phyloP scores from a whole-genome alignment of 1,139 yeast genomes.

The Saccharomyces uvarum region DNA sequence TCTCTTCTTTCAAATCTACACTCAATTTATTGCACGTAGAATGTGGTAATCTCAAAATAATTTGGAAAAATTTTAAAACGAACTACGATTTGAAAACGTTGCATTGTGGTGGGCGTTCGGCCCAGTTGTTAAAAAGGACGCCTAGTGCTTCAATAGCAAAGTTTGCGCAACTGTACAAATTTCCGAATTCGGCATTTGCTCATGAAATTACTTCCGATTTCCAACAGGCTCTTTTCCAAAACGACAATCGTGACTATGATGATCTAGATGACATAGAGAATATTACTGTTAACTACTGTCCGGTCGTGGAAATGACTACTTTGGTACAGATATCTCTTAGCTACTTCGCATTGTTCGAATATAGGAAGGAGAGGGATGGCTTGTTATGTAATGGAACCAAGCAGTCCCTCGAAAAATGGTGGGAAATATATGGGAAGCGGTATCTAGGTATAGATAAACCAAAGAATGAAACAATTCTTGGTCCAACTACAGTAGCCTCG shows the following conservation, averaged over 20 bases:
- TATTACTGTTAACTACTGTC: slow-evolving; percentile 8
- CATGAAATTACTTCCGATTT: not conserved
- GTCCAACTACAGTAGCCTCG: slow-evolving; percentile 55
- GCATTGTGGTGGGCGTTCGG: slow-evolving; percentile 80
- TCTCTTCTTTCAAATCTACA: slow-evolving; percentile 72
- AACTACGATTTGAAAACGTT: slow-evolving; percentile 71
- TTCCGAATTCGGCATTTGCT: slow-evolving; percentile 5
- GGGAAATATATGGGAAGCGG: slow-evolving; percentile 65
- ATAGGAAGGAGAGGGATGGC: slow-evolving; percentile 72
- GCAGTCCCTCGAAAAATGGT: slow-evolving; percentile 69
- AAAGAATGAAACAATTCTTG: slow-evolving; percentile 45
- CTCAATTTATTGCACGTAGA: slow-evolving; percentile 65
- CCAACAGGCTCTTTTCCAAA: not conserved
- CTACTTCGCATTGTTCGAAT: slow-evolving; percentile 61
- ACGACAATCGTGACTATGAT: slow-evolving; percentile 1
- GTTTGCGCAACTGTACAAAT: slow-evolving; percentile 64
- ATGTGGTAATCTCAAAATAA: slow-evolving; percentile 48
- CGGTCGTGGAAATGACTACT: slow-evolving; percentile 62
- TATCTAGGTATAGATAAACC: slow-evolving; percentile 39
- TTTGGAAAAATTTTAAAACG: slow-evolving; percentile 52
- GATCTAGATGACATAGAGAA: not conserved
- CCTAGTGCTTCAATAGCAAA: slow-evolving; percentile 76
- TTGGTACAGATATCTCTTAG: slow-evolving; percentile 67
- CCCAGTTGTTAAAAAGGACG: slow-evolving; percentile 58
- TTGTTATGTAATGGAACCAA: slow-evolving; percentile 71